phyloP scores from a whole-genome alignment of 768 basidiomycete species.

The Tylopilus sp. region DNA sequence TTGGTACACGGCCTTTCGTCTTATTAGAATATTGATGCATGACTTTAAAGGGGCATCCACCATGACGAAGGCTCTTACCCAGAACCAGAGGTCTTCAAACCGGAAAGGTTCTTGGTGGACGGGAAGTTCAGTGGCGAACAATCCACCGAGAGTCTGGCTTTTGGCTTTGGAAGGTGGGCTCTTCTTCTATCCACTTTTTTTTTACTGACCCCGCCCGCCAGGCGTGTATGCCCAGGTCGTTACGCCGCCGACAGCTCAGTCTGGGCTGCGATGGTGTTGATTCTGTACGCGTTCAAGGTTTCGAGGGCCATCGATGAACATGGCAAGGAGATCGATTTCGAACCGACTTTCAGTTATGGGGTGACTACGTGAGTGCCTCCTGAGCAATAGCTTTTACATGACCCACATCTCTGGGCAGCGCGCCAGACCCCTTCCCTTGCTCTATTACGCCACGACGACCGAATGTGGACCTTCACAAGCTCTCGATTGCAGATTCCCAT shows the following conservation, averaged over 20 bases:
- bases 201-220: constrained; percentile 3
- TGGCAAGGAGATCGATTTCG: constrained; percentile 25
- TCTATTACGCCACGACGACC: neutral
- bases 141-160: neutral
- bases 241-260: constrained; percentile 28
- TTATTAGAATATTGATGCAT: neutral
- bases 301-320: constrained; percentile 18
- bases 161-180: constrained; percentile 19
- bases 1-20: neutral
- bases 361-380: neutral
- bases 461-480: neutral
- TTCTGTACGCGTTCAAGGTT: constrained; percentile 28
- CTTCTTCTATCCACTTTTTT: neutral
- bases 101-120: constrained; percentile 28
- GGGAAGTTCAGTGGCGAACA: constrained; percentile 5
- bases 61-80: constrained; percentile 10
- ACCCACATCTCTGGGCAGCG: neutral
- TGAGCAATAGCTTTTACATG: neutral
- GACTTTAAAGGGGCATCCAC: constrained; percentile 12
- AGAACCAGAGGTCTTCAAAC: constrained; percentile 1
- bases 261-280: constrained; percentile 29
- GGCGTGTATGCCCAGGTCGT: constrained; percentile 32
- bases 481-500: neutral
- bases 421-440: neutral
- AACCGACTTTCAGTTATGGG: constrained; percentile 28